Evolutionary conservation across 2,329 filamentous ascomycete species (phyloP), one percentile per base, ranked within the genome.

Genomic region (Apiospora malaysiana): DNA sequence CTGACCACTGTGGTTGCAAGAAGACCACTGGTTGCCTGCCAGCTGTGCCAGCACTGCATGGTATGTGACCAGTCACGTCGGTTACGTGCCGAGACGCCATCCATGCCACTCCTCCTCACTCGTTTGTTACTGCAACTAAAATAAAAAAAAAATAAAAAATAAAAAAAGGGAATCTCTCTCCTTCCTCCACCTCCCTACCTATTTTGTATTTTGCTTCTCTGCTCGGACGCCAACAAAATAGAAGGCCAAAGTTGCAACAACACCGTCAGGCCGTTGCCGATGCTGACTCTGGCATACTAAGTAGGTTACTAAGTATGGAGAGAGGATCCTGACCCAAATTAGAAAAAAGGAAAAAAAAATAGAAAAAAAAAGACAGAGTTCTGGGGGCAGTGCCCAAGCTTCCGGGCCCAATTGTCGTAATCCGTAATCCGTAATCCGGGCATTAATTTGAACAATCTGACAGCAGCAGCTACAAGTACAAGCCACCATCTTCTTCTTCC

Each of bases 341-440:
- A 63, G 32, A 32, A 40, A 63, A 63, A 63, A 32, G 56, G n/a
- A n/a, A n/a, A n/a, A n/a, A n/a, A n/a, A n/a, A n/a, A n/a, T n/a
- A n/a, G n/a, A n/a, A n/a, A n/a, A n/a, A n/a, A n/a, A 63, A 63
- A 32, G 56, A 63, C 56, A 63, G 32, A 63, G 56, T 63, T 63
- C 56, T n/a, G 56, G 56, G 51, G 51, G 40, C 40, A 42, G 40
- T 14, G 9, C 12, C 56, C 56, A 63, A 40, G 56, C 56, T 40
- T 40, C 56, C 18, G 5, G 56, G 37, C 37, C 32, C 56, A 21
- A 63, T 37, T 63, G 32, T 63, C 56, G 56, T 63, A 63, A 63
- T 63, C 27, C 37, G 9, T 21, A 40, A 63, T 37, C 40, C 32
- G 18, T 27, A 63, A 63, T 59, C 27, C 37, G 51, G 8, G 10